phyloP scores from a whole-genome alignment of 2,329 filamentous ascomycete species.

The Amesomyces nigricolor region DNA sequence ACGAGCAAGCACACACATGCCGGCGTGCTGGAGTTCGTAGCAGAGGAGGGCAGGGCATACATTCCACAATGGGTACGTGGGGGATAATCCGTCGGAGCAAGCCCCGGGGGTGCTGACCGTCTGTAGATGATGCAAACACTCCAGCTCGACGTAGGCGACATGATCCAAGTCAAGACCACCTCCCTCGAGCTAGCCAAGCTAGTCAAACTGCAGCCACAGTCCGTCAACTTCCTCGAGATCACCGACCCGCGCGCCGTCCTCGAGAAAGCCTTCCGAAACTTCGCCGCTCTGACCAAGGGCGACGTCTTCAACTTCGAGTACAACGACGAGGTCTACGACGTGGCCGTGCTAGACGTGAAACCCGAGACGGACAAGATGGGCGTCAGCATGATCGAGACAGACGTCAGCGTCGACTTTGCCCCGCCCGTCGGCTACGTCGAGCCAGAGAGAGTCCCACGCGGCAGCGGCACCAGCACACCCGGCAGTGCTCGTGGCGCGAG shows the following conservation, averaged over 20 bases:
- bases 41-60: conserved; percentile 94
- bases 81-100: background rate
- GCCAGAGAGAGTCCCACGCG: conserved; percentile 52
- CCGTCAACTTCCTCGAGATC: conserved; percentile 89
- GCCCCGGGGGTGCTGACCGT: background rate
- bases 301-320: conserved; percentile 96
- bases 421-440: conserved; percentile 92
- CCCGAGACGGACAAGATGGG: conserved; percentile 76
- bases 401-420: conserved; percentile 94
- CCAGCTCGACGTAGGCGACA: conserved; percentile 81
- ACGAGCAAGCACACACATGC: conserved; percentile 79
- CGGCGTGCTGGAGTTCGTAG: conserved; percentile 94
- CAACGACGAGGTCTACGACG: conserved; percentile 89
- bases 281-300: conserved; percentile 85
- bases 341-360: conserved; percentile 90
- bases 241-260: conserved; percentile 95
- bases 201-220: conserved; percentile 96
- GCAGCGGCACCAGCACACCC: conserved; percentile 82
- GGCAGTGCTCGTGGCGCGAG: conserved; percentile 54
- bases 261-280: conserved; percentile 93
- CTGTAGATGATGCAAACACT: conserved; percentile 87
- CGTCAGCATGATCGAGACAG: conserved; percentile 93
- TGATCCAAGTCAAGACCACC: conserved; percentile 92
- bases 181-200: conserved; percentile 84
- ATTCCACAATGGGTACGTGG: conserved; percentile 80